These are phyloP conservation scores for Solanum commersonii DNA, from an alignment of 257 asterid genomes.

Conservation along the genomic window DNA sequence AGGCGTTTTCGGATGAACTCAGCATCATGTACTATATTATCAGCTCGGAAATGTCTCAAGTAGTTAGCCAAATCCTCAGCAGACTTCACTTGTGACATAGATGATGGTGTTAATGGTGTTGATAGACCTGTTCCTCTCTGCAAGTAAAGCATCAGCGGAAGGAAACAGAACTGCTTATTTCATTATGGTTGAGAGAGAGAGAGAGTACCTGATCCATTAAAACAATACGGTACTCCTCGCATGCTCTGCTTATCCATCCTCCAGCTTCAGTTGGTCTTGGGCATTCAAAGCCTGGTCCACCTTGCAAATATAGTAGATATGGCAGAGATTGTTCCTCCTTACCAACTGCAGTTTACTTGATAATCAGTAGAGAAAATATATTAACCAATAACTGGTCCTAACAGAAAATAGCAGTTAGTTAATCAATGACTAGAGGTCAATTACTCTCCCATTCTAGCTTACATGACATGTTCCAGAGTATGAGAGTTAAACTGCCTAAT, in stretches of 20 bases:
- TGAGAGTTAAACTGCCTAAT: neutral
- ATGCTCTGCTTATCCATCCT: constrained; percentile 93
- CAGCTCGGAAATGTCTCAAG: constrained; percentile 83
- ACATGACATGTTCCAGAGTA: neutral
- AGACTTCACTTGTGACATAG: constrained; percentile 71
- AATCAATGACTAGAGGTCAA: neutral
- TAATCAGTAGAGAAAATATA: neutral
- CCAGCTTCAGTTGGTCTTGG: constrained; percentile 75
- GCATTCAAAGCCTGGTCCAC: constrained; percentile 96
- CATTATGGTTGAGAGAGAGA: neutral
- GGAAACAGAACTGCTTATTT: neutral
- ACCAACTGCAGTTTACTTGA: constrained; percentile 53
- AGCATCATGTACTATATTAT: constrained; percentile 82
- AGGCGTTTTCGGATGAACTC: constrained; percentile 72
- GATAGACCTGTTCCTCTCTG: constrained; percentile 99
- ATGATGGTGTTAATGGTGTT: constrained; percentile 68
- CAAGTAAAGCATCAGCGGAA: constrained; percentile 24
- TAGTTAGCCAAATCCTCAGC: constrained; percentile 57
- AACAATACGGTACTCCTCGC: constrained; percentile 79
- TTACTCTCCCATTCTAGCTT: neutral
- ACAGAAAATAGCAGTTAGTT: neutral
- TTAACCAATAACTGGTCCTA: neutral
- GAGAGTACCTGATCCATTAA: constrained; percentile 88
- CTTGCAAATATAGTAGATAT: constrained; percentile 73
- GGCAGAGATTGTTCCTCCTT: constrained; percentile 82